These are phyloP conservation scores for Chamaecyparis obtusa DNA, from an alignment of 75 land plant genomes.

Conservation along the genomic window DNA sequence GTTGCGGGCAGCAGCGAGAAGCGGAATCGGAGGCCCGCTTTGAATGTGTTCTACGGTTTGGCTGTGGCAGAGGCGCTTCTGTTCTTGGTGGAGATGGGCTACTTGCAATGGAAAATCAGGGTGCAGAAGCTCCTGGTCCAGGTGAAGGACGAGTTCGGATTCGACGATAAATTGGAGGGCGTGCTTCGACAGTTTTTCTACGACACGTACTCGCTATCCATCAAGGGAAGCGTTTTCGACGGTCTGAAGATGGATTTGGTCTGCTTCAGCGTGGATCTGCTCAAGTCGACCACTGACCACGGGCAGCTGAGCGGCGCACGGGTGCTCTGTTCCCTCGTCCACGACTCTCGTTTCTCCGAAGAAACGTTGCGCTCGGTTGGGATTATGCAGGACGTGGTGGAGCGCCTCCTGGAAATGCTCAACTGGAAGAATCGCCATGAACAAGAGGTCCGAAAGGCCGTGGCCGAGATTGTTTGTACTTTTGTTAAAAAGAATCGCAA, in stretches of 20 bases:
- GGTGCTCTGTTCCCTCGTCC: too few species aligned
- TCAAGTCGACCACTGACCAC: constrained; percentile 67
- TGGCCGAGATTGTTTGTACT: constrained; percentile 23
- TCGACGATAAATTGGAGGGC: constrained; percentile 33
- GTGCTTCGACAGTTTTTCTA: constrained; percentile 41
- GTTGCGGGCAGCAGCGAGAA: constrained; percentile 27
- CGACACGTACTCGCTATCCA: constrained; percentile 63
- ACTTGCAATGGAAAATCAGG: constrained; percentile 54
- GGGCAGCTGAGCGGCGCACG: constrained; percentile 24
- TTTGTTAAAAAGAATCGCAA: too few species aligned
- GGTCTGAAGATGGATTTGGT: constrained; percentile 87
- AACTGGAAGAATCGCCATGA: constrained; percentile 71
- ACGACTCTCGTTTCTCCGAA: too few species aligned
- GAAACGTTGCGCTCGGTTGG: too few species aligned
- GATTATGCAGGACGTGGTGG: constrained; percentile 33
- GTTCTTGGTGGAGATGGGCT: constrained; percentile 18
- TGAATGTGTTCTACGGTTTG: constrained; percentile 29
- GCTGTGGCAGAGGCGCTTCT: too few species aligned
- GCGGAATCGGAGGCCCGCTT: constrained; percentile 41
- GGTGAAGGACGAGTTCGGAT: constrained; percentile 46
- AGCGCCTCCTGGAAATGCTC: constrained; percentile 82
- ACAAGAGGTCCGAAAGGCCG: constrained; percentile 53
- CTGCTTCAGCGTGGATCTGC: constrained; percentile 45
- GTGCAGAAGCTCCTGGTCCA: constrained; percentile 39
- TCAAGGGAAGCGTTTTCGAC: constrained; percentile 77